phyloP scores from a whole-genome alignment of 345 rosid genomes.

The Eucalyptus polybractea region DNA sequence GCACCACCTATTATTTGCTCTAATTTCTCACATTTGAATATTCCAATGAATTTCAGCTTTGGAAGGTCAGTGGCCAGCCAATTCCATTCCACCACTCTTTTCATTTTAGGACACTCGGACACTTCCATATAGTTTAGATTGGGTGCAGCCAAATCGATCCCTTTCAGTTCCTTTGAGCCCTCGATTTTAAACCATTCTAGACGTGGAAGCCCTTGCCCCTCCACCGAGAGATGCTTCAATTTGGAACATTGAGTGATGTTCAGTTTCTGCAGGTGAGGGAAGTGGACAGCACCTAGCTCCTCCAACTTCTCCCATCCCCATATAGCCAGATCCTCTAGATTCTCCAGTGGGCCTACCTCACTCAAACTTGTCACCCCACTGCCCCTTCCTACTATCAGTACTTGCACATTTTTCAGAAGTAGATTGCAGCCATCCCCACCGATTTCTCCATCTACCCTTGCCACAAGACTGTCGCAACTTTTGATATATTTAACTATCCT shows the following conservation, averaged over 20 bases:
- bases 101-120: rapidly evolving
- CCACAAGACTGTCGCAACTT: rapidly evolving
- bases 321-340: too few species aligned
- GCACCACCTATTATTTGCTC: neutral
- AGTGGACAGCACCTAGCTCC: too few species aligned
- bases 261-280: too few species aligned
- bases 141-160: neutral
- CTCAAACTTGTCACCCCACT: too few species aligned
- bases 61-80: neutral
- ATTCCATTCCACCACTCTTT: neutral
- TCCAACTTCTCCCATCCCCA: too few species aligned
- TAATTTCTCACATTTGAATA: neutral
- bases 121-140: neutral
- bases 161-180: neutral
- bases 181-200: rapidly evolving
- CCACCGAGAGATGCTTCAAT: neutral
- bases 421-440: too few species aligned
- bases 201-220: neutral
- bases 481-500: rapidly evolving
- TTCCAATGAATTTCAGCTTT: neutral
- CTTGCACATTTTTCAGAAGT: too few species aligned
- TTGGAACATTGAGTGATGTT: too few species aligned
- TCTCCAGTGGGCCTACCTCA: too few species aligned
- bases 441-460: too few species aligned
- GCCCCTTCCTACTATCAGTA: too few species aligned